phyloP scores from a whole-genome alignment of 148 eudicot genomes.

The Nyssa sinensis region DNA sequence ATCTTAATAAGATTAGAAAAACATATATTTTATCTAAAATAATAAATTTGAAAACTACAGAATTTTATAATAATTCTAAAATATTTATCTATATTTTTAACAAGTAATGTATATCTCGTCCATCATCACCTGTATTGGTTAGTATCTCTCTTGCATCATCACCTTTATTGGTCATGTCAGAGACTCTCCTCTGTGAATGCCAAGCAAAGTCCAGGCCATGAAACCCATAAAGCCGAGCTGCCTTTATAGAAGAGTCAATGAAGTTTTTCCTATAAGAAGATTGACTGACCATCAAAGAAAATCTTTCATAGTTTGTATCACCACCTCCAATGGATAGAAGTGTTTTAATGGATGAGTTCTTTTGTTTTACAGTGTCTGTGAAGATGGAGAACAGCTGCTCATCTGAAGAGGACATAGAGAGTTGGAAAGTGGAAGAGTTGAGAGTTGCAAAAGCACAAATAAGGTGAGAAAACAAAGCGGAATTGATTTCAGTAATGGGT shows the following conservation, averaged over 20 bases:
- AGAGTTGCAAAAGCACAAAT: conserved; percentile 16
- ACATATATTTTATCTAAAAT: no score
- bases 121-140: no score
- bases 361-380: conserved; percentile 9
- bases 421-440: conserved; percentile 9
- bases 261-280: conserved; percentile 25
- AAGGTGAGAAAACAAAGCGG: conserved; percentile 20
- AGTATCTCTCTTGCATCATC: no score
- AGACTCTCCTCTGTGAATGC: conserved; percentile 10
- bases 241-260: conserved; percentile 29
- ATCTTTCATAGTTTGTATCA: conserved; percentile 1
- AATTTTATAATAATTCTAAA: no score
- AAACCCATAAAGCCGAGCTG: conserved; percentile 26
- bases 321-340: conserved; percentile 15
- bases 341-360: conserved; percentile 20
- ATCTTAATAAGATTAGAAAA: no score
- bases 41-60: no score
- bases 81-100: no score
- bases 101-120: no score
- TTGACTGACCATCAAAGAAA: conserved; percentile 8
- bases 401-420: neutral
- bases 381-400: conserved; percentile 17
- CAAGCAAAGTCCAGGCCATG: conserved; percentile 28
- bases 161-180: conserved; percentile 24
- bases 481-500: conserved; percentile 18